Conservation (phyloP, 305 asterid genomes). For the Fraxinus floribunda region DNA sequence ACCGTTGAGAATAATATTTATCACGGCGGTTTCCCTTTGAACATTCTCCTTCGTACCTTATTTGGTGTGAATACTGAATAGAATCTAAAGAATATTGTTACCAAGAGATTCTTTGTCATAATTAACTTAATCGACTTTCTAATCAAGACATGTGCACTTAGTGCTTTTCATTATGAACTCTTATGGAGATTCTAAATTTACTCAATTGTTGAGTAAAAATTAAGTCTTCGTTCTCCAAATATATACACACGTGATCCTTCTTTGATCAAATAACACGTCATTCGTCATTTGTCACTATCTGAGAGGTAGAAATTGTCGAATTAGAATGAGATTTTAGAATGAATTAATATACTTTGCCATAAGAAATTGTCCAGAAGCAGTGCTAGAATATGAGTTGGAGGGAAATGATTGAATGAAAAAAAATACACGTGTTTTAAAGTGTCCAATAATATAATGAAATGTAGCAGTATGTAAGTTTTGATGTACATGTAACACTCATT, state of each 20-base stretch:
- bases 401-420: too few relatives aligned
- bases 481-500: too few relatives aligned
- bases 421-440: too few relatives aligned
- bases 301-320: background rate
- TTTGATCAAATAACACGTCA: background rate
- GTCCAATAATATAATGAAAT: too few relatives aligned
- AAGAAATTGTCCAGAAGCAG: too few relatives aligned
- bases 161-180: background rate
- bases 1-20: background rate
- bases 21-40: background rate
- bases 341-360: too few relatives aligned
- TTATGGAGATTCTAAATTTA: background rate
- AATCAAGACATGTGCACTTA: background rate
- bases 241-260: background rate
- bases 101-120: background rate
- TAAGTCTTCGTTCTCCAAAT: background rate
- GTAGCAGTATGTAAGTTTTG: too few relatives aligned
- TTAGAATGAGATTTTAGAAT: background rate
- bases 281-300: background rate
- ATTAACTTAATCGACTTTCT: background rate
- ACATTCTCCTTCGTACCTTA: background rate
- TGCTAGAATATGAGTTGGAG: too few relatives aligned
- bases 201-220: background rate
- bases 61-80: background rate
- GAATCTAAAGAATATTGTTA: background rate